These are phyloP conservation scores for Dactylellina haptotyla DNA, from an alignment of 2,329 filamentous ascomycete species.

Conservation along the genomic window DNA sequence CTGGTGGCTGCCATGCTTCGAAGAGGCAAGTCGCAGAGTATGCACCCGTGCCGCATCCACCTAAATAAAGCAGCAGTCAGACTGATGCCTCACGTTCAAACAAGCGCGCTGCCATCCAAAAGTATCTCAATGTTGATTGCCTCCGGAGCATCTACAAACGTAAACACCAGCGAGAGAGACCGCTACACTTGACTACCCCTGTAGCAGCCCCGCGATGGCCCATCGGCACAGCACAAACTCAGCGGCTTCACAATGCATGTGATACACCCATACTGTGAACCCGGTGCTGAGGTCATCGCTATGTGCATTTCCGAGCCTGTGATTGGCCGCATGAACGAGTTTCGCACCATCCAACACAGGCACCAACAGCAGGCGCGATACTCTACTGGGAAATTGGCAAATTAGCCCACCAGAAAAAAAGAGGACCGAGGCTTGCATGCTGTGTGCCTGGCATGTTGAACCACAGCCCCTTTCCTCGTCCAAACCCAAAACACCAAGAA, in stretches of 20 bases:
- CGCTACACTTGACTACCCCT: too few species aligned
- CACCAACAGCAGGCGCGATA: constrained; percentile 29
- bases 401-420: constrained; percentile 22
- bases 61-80: constrained; percentile 1
- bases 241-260: too few species aligned
- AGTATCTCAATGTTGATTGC: too few species aligned
- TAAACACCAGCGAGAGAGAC: too few species aligned
- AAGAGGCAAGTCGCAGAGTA: neutral
- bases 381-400: neutral
- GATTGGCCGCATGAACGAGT: constrained; percentile 17
- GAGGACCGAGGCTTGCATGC: constrained; percentile 18
- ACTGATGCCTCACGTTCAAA: neutral
- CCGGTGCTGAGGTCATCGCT: too few species aligned
- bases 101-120: too few species aligned
- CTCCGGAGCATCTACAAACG: too few species aligned
- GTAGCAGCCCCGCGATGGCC: too few species aligned
- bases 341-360: neutral
- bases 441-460: too few species aligned
- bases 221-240: too few species aligned
- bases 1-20: neutral
- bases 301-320: neutral
- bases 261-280: too few species aligned
- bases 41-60: constrained; percentile 1
- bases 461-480: constrained; percentile 36
- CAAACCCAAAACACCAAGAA: constrained; percentile 26